These are phyloP conservation scores for Tilletia indica DNA, from an alignment of 1,284 basidiomycete genomes.

Conservation along the genomic window DNA sequence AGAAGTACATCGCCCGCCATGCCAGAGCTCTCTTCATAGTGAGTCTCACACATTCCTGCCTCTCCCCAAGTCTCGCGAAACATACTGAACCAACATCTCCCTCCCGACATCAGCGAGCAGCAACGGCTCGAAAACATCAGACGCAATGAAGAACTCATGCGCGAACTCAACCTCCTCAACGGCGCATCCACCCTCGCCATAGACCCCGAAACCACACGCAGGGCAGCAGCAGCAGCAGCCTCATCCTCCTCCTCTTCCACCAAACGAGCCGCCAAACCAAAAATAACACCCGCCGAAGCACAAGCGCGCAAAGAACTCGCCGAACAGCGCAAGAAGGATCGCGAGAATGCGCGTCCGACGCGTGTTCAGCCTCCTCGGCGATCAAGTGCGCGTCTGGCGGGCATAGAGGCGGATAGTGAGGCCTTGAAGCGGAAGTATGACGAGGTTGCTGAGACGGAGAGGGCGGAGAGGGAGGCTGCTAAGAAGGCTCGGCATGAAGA, in stretches of 20 bases:
- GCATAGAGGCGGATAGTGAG: slow-evolving; percentile 40
- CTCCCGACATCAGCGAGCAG: slow-evolving; percentile 32
- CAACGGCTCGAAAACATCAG: slow-evolving; percentile 50
- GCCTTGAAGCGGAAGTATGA: slow-evolving; percentile 40
- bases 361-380: slow-evolving; percentile 35
- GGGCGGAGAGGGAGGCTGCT: slow-evolving; percentile 33
- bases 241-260: neutral
- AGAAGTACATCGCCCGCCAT: neutral
- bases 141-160: slow-evolving; percentile 49
- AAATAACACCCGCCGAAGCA: slow-evolving; percentile 20
- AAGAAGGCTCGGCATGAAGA: slow-evolving; percentile 40
- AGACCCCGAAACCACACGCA: slow-evolving; percentile 18
- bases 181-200: slow-evolving; percentile 33
- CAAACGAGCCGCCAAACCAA: slow-evolving; percentile 25
- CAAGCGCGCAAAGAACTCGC: slow-evolving; percentile 21
- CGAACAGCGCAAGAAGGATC: slow-evolving; percentile 24
- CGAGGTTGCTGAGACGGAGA: slow-evolving; percentile 33
- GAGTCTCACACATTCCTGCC: neutral
- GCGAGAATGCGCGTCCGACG: slow-evolving; percentile 17
- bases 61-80: neutral
- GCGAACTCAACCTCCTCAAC: slow-evolving; percentile 44
- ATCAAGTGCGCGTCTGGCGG: slow-evolving; percentile 35
- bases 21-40: slow-evolving; percentile 11
- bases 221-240: slow-evolving; percentile 5
- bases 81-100: neutral